Base-by-base conservation (phyloP, 257 asterid species). In the Striga asiatica region DNA sequence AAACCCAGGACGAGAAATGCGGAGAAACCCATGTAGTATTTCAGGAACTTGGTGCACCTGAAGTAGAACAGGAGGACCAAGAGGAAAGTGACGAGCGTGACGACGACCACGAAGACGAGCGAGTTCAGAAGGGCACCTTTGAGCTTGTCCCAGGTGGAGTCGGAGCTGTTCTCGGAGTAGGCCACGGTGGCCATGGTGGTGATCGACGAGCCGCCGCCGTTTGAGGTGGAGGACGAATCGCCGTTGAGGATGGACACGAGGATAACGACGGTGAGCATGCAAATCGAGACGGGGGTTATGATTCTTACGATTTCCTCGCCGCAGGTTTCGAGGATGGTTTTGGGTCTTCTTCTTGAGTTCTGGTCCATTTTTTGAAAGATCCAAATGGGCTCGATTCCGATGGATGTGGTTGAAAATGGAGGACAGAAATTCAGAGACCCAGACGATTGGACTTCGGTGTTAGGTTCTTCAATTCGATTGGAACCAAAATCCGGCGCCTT, bases 221-320 rank as follows among this genome's bases (percentile, higher is more conserved):
- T n/a, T n/a, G n/a, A n/a, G n/a, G n/a, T 66, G 1, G 80, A 58
- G 32, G 80, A 71, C 38, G 78, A 51, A 50, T 63, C 84, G 50
- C 61, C 70, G 53, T 81, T 78, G 57, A 92, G 75, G n/a, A 88
- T 50, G 5, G 94, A 74, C 20, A 92, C 95, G 7, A 92, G 84
- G 47, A 83, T 67, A 17, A 91, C 94, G 18, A 91, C 98, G 20
- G 73, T 59, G 4, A 88, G 67, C 97, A 92, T 92, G 72, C 98
- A 92, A 39, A 92, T 81, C 25, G 98, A 92, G 24, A 92, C 98
- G 17, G 98, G 98, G 18, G 84, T 81, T 21, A 92, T 39, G 56
- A 92, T 88, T 70, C 98, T 71, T 55, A 88, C 50, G 69, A 88
- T 82, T 76, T 92, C 98, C 70, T 88, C 97, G n/a, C 98, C 98